Conservation (phyloP, 768 basidiomycete genomes). For the Pleurotus giganteus region DNA sequence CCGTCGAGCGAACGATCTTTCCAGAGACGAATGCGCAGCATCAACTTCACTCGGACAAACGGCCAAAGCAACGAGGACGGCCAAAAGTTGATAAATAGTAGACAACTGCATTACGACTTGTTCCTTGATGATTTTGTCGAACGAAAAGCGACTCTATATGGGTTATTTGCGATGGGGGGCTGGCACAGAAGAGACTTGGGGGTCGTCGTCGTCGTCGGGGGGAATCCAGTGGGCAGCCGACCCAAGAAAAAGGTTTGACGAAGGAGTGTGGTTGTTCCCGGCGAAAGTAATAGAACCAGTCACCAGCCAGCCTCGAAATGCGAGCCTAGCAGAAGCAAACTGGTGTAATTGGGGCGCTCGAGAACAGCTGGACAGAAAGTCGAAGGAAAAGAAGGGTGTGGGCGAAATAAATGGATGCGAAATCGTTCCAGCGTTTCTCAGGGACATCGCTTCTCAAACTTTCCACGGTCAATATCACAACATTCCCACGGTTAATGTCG, state of each 20-base stretch:
- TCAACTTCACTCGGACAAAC: slow-evolving; percentile 3
- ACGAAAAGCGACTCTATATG: background rate
- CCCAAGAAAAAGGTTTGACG: background rate
- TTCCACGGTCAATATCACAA: slow-evolving; percentile 6
- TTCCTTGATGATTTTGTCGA: background rate
- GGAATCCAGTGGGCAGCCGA: slow-evolving; percentile 2
- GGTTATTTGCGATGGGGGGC: background rate
- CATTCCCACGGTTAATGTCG: background rate
- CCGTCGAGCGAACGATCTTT: slow-evolving; percentile 7
- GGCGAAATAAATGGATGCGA: slow-evolving; percentile 8
- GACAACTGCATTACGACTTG: slow-evolving; percentile 3
- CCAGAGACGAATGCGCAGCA: slow-evolving; percentile 9
- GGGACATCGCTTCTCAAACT: background rate
- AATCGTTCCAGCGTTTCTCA: background rate
- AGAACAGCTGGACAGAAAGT: slow-evolving; percentile 9
- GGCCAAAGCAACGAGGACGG: slow-evolving; percentile 8
- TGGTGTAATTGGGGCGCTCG: background rate
- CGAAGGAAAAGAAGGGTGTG: slow-evolving; percentile 2
- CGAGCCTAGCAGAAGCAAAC: background rate
- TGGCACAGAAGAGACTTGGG: background rate
- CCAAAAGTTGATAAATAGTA: slow-evolving; percentile 1
- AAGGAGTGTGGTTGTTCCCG: slow-evolving; percentile 8
- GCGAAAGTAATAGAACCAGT: slow-evolving; percentile 7
- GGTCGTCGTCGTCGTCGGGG: background rate
- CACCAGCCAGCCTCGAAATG: slow-evolving; percentile 1